Conservation (phyloP, 768 basidiomycete species). For the Mycena metata region DNA sequence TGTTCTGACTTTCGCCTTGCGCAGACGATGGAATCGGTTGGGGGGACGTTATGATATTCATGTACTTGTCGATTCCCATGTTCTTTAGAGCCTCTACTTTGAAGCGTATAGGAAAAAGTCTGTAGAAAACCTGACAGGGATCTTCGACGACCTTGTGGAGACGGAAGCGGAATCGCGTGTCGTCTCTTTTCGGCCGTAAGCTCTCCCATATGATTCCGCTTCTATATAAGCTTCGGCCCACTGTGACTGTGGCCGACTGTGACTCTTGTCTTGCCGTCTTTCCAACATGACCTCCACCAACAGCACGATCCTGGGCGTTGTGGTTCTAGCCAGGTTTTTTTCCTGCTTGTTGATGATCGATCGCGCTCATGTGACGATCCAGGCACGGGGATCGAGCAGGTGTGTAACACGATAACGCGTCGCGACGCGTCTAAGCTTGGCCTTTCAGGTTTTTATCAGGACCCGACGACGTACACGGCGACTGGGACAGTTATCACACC, state of each 20-base stretch:
- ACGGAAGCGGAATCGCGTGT: too few species aligned
- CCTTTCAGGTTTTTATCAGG: constrained; percentile 71
- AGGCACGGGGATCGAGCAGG: constrained; percentile 74
- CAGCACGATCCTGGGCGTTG: constrained; percentile 63
- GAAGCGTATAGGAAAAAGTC: too few species aligned
- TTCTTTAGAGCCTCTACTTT: too few species aligned
- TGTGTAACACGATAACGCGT: constrained; percentile 31
- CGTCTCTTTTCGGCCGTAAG: too few species aligned
- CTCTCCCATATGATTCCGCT: too few species aligned
- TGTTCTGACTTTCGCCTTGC: not conserved
- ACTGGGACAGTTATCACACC: constrained; percentile 73
- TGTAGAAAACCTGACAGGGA: too few species aligned
- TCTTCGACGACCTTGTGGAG: too few species aligned
- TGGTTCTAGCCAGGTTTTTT: constrained; percentile 54
- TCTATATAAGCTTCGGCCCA: too few species aligned
- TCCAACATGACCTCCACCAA: constrained; percentile 40
- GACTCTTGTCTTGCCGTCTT: not conserved
- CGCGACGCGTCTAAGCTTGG: not conserved
- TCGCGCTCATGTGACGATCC: constrained; percentile 33
- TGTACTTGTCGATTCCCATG: too few species aligned
- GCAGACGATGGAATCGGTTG: constrained; percentile 54
- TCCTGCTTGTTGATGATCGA: not conserved
- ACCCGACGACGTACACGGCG: constrained; percentile 68
- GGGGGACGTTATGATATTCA: constrained; percentile 42
- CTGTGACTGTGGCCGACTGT: too few species aligned